Conservation (phyloP, 208 protist genomes). For the Leishmania mexicana region DNA sequence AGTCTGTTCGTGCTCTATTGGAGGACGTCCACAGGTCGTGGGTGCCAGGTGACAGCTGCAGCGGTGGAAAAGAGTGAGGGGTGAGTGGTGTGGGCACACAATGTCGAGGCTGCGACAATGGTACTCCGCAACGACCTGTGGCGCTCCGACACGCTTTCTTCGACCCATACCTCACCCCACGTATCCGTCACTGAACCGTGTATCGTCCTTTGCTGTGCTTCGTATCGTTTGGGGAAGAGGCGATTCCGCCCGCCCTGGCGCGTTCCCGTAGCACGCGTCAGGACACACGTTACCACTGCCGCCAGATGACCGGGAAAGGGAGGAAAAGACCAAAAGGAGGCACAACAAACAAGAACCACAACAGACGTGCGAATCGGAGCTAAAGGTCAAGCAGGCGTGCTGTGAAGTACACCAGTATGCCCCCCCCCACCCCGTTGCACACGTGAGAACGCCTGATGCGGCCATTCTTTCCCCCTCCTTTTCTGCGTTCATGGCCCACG, state of each 20-base stretch:
- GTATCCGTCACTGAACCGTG: neutral
- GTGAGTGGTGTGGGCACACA: neutral
- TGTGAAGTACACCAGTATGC: neutral
- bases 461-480: neutral
- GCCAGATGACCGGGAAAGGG: neutral
- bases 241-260: neutral
- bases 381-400: neutral
- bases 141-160: neutral
- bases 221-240: neutral
- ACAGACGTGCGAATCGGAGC: neutral
- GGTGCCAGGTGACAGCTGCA: neutral
- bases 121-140: neutral
- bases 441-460: neutral
- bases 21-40: conserved; percentile 3
- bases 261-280: neutral
- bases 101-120: neutral
- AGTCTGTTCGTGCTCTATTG: conserved; percentile 33
- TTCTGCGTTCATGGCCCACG: neutral
- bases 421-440: too few relatives aligned
- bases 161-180: neutral
- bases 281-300: neutral
- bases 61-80: neutral
- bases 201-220: neutral
- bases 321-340: neutral
- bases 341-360: neutral